phyloP scores from a whole-genome alignment of 495 filamentous ascomycete species.

The Neurospora sp. region DNA sequence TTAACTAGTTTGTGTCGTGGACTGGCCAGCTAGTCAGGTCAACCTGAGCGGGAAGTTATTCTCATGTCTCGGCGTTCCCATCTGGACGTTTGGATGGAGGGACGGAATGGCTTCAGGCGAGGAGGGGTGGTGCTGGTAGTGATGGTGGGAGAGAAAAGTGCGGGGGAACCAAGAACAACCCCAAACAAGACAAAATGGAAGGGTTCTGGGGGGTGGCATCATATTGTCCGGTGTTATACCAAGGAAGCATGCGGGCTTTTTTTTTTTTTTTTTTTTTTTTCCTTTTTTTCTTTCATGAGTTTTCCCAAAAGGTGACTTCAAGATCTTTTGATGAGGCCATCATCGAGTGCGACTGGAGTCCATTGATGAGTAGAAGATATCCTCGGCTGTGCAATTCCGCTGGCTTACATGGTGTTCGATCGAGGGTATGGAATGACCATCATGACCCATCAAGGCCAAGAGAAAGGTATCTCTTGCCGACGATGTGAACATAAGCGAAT shows the following conservation, averaged over 20 bases:
- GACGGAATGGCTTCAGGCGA: neutral
- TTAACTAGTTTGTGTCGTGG: neutral
- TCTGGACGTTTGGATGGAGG: neutral
- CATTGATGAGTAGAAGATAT: neutral
- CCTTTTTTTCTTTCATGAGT: neutral
- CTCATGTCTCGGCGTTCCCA: neutral
- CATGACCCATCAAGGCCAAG: neutral
- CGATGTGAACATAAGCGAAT: neutral
- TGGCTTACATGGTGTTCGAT: neutral
- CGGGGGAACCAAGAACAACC: neutral
- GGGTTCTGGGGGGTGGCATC: neutral
- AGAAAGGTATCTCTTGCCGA: neutral
- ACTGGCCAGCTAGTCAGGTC: neutral
- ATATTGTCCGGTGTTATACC: neutral
- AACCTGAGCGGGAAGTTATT: neutral
- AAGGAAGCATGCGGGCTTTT: neutral
- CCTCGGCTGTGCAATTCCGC: neutral
- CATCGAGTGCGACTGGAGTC: neutral
- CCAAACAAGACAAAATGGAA: neutral
- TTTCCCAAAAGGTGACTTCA: neutral
- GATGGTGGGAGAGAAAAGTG: neutral
- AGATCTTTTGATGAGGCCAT: neutral
- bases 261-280: neutral
- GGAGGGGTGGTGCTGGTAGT: neutral
- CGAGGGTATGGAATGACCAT: neutral